phyloP scores from a whole-genome alignment of 352 stramenopile species.

The Globisporangium heterothallicum region DNA sequence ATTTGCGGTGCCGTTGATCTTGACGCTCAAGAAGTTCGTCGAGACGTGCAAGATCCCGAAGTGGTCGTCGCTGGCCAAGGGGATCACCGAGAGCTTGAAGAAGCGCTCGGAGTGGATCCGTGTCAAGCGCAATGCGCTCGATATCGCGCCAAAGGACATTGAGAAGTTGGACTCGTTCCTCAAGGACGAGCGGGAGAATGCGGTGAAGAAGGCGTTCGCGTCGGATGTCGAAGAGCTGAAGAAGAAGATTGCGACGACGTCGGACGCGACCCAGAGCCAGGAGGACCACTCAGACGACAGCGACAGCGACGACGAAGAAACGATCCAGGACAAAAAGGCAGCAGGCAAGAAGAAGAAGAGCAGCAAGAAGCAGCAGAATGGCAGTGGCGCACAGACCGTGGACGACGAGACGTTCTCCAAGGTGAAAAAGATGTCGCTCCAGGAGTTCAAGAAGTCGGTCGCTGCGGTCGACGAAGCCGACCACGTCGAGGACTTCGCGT shows the following conservation, averaged over 20 bases:
- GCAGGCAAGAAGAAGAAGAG: constrained; percentile 26
- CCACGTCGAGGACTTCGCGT: constrained; percentile 73
- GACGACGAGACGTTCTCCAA: constrained; percentile 65
- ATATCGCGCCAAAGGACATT: constrained; percentile 82
- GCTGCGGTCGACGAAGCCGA: constrained; percentile 64
- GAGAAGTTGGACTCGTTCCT: constrained; percentile 86
- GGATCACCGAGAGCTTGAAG: constrained; percentile 61
- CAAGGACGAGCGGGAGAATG: constrained; percentile 68
- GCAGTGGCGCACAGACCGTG: constrained; percentile 29
- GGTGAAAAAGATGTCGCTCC: constrained; percentile 80
- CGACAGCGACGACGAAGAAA: too few species aligned
- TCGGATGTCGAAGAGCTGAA: constrained; percentile 56
- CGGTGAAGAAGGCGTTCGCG: constrained; percentile 83
- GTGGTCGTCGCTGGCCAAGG: constrained; percentile 70
- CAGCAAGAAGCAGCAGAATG: constrained; percentile 35
- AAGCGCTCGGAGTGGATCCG: constrained; percentile 80
- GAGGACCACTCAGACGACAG: constrained; percentile 21
- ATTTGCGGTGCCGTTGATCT: constrained; percentile 85
- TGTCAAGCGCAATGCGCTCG: constrained; percentile 87
- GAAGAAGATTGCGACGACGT: constrained; percentile 62
- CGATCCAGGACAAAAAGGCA: constrained; percentile 23
- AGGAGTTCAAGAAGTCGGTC: constrained; percentile 77
- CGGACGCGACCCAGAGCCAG: constrained; percentile 17
- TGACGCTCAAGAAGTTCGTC: constrained; percentile 88
- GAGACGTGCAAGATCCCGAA: constrained; percentile 69